Conservation (phyloP, 441 rosid genomes). For the Pelargonium fulgidum region DNA sequence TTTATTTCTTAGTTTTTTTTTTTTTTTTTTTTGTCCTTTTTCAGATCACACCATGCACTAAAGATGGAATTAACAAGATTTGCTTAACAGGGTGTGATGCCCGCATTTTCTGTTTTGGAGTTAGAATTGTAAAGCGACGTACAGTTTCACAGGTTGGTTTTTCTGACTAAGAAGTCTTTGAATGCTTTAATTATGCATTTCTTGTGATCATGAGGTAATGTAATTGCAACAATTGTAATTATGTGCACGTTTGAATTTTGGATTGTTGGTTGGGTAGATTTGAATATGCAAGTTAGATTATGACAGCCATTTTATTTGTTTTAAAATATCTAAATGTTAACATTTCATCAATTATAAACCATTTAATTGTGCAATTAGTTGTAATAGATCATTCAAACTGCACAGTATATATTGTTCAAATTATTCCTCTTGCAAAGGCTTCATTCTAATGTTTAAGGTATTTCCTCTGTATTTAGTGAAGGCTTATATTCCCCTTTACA, state of each 20-base stretch:
- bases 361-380: background rate
- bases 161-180: background rate
- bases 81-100: conserved; percentile 63
- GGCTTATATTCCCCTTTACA: background rate
- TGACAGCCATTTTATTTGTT: background rate
- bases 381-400: background rate
- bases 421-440: background rate
- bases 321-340: background rate
- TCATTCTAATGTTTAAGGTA: background rate
- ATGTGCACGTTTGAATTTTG: background rate
- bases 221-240: background rate
- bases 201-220: too few species aligned
- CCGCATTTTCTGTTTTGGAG: conserved; percentile 84
- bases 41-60: conserved; percentile 62
- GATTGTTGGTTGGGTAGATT: too few species aligned
- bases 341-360: background rate
- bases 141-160: conserved; percentile 75
- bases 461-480: background rate
- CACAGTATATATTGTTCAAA: background rate
- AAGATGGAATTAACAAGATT: conserved; percentile 83
- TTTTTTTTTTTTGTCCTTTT: conserved; percentile 22
- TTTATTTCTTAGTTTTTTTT: conserved; percentile 2
- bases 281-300: background rate
- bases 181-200: background rate
- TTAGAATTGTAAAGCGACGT: conserved; percentile 79